These are phyloP conservation scores for Fusarium sp. DNA, from an alignment of 2,329 filamentous ascomycete species.

Conservation along the genomic window DNA sequence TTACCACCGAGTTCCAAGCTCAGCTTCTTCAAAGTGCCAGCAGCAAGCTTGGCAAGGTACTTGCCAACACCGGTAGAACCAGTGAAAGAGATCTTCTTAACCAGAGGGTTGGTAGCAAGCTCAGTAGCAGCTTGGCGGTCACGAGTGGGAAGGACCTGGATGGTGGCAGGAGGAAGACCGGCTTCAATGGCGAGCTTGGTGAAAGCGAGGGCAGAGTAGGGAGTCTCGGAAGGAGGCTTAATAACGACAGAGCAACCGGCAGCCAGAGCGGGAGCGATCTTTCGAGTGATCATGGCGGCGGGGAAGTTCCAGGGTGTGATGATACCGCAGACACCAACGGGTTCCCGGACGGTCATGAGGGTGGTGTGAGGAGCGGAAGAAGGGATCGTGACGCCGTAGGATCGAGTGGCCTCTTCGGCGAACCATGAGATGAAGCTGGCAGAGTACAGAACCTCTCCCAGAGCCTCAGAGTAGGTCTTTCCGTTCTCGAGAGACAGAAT, in stretches of 20 bases:
- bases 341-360: constrained; percentile 73
- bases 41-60: constrained; percentile 69
- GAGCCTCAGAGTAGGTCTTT: constrained; percentile 65
- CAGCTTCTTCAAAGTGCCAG: constrained; percentile 73
- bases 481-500: constrained; percentile 63
- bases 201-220: constrained; percentile 76
- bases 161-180: constrained; percentile 68
- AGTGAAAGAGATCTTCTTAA: constrained; percentile 74
- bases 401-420: constrained; percentile 60
- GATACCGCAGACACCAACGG: constrained; percentile 54
- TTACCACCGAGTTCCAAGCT: constrained; percentile 78
- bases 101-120: constrained; percentile 44
- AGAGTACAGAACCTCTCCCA: constrained; percentile 66
- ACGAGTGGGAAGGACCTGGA: constrained; percentile 47
- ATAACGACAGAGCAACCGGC: constrained; percentile 81
- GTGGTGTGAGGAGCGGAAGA: constrained; percentile 72
- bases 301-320: constrained; percentile 58
- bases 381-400: constrained; percentile 69
- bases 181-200: constrained; percentile 76
- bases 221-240: constrained; percentile 79
- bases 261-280: constrained; percentile 68
- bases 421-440: constrained; percentile 67
- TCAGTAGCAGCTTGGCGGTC: constrained; percentile 48
- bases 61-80: constrained; percentile 72
- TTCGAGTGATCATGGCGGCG: constrained; percentile 51